Evolutionary conservation across 106 monocot genomes (phyloP).

Genomic region (Acorus gramineus): DNA sequence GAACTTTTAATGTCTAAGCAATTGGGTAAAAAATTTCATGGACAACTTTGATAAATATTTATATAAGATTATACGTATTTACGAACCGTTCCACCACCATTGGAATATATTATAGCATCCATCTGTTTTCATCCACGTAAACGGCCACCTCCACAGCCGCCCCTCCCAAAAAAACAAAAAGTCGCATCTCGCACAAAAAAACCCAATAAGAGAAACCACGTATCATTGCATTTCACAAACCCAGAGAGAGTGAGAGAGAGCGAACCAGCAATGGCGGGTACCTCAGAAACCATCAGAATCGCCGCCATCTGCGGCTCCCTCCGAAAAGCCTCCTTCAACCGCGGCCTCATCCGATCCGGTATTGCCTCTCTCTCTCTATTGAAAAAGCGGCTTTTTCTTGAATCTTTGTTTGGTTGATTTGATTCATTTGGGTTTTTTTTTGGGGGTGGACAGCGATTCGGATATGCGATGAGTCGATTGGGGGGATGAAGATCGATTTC

Average conservation of each 20-base stretch:
- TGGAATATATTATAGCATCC: no score
- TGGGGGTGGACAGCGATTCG: constrained; percentile 18
- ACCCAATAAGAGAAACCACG: no score
- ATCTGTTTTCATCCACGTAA: no score
- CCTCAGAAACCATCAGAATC: constrained; percentile 18
- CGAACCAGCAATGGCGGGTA: neutral
- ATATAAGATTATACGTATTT: no score
- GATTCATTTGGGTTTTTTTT: neutral
- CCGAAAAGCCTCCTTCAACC: constrained; percentile 39
- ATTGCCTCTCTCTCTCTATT: neutral
- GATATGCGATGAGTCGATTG: constrained; percentile 30
- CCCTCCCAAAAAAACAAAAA: no score
- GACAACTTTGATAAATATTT: no score
- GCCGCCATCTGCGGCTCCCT: constrained; percentile 52
- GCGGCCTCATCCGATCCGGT: constrained; percentile 47
- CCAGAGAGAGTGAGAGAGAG: constrained; percentile 3
- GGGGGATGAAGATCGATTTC: constrained; percentile 29
- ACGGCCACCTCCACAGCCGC: no score
- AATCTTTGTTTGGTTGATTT: neutral
- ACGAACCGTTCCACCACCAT: no score
- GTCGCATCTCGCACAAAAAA: no score
- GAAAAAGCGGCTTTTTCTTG: neutral
- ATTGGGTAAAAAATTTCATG: no score
- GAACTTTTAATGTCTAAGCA: no score
- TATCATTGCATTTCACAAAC: neutral